Evolutionary conservation across 2,329 filamentous ascomycete species (phyloP).

Genomic region (Claviceps africana): DNA sequence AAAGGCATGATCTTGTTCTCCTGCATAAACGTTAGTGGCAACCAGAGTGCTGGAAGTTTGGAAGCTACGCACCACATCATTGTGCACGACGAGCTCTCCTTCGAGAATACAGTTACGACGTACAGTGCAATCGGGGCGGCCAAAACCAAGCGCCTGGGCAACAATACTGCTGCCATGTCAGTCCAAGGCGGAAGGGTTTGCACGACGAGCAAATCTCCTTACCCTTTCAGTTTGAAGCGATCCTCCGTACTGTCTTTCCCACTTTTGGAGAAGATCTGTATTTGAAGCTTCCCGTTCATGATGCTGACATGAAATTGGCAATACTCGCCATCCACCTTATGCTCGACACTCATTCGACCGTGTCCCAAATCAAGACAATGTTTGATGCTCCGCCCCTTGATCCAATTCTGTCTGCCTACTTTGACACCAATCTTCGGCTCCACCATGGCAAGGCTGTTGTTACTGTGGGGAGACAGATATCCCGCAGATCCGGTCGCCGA

Average conservation of each 20-base stretch:
- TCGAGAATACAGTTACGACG: conserved; percentile 60
- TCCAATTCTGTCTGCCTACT: conserved; percentile 48
- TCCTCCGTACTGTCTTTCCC: conserved; percentile 78
- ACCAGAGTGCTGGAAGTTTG: neutral
- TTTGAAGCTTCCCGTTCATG: conserved; percentile 33
- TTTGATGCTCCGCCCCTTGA: conserved; percentile 57
- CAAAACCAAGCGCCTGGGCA: conserved; percentile 48
- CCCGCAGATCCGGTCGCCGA: conserved; percentile 10
- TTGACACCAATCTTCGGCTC: conserved; percentile 47
- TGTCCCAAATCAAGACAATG: conserved; percentile 55
- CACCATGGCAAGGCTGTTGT: conserved; percentile 19
- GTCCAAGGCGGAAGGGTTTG: neutral
- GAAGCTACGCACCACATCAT: conserved; percentile 34
- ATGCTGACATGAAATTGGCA: conserved; percentile 77
- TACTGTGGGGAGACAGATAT: conserved; percentile 6
- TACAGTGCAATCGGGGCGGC: conserved; percentile 42
- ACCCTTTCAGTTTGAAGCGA: conserved; percentile 44
- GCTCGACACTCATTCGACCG: conserved; percentile 56
- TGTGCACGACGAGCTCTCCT: conserved; percentile 71
- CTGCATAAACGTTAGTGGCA: conserved; percentile 15
- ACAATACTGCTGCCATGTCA: conserved; percentile 33
- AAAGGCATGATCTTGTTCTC: conserved; percentile 57
- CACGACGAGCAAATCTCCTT: conserved; percentile 9
- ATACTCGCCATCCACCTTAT: conserved; percentile 81
- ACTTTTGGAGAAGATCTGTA: conserved; percentile 84